Evolutionary conservation across 2,329 filamentous ascomycete species (phyloP).

Genomic region (Pseudocercospora pini-densiflorae): DNA sequence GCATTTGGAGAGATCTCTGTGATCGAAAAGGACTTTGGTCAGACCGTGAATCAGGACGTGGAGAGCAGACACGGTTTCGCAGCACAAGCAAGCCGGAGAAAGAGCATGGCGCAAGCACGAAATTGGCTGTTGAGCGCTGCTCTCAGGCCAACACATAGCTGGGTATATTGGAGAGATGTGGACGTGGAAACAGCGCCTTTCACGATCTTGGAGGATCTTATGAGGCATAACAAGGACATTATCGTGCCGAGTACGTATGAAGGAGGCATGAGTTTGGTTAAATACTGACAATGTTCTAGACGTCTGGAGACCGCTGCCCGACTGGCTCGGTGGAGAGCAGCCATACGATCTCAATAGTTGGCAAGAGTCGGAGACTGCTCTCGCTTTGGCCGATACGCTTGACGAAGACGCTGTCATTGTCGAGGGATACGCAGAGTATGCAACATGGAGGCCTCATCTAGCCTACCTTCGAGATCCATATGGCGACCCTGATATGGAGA

Average conservation of each 20-base stretch:
- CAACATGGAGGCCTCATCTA: constrained; percentile 95
- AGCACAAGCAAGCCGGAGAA: constrained; percentile 88
- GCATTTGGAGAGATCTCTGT: constrained; percentile 96
- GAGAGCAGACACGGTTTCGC: constrained; percentile 98
- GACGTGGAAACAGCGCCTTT: constrained; percentile 97
- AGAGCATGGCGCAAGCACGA: constrained; percentile 95
- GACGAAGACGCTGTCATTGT: constrained; percentile 99
- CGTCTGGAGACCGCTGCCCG: constrained; percentile 97
- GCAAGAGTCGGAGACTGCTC: constrained; percentile 97
- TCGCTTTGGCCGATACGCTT: constrained; percentile 89
- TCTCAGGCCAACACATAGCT: constrained; percentile 91
- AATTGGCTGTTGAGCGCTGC: constrained; percentile 97
- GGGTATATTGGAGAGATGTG: constrained; percentile 99
- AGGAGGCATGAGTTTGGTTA: not conserved
- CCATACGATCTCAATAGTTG: constrained; percentile 98
- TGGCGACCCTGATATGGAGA: constrained; percentile 98
- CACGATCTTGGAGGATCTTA: constrained; percentile 95
- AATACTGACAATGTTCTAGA: constrained; percentile 57
- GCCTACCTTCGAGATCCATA: constrained; percentile 96
- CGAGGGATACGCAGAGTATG: constrained; percentile 98
- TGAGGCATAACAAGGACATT: constrained; percentile 98
- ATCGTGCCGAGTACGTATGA: constrained; percentile 88
- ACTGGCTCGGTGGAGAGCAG: constrained; percentile 98
- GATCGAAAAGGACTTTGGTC: constrained; percentile 98
- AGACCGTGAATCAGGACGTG: constrained; percentile 96